Conservation (phyloP, 2,329 filamentous ascomycete genomes). For the Phoma herbarum region DNA sequence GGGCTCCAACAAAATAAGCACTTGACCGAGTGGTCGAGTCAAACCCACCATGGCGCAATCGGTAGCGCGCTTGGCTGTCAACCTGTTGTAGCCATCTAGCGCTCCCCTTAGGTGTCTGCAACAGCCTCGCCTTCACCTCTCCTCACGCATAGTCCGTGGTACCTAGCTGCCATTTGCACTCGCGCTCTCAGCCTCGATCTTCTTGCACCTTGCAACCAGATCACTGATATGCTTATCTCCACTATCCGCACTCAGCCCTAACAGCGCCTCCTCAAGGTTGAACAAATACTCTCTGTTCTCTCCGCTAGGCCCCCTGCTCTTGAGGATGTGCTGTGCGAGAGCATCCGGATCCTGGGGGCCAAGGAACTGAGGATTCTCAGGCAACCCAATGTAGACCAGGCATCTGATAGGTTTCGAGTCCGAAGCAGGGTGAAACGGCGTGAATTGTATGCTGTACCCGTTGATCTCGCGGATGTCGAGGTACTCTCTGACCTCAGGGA, state of each 20-base stretch:
- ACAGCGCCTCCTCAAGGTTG: slow-evolving; percentile 77
- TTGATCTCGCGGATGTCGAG: slow-evolving; percentile 98
- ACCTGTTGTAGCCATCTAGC: neutral
- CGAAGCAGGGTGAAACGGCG: slow-evolving; percentile 75
- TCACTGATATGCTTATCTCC: slow-evolving; percentile 86
- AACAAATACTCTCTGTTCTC: slow-evolving; percentile 90
- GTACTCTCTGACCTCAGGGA: slow-evolving; percentile 84
- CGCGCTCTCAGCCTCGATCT: slow-evolving; percentile 61
- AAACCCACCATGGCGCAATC: neutral
- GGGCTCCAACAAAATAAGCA: too few species aligned
- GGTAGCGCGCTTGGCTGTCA: slow-evolving; percentile 1
- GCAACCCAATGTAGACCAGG: slow-evolving; percentile 93
- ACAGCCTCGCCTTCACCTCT: neutral
- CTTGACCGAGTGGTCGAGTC: neutral
- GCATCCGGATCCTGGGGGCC: slow-evolving; percentile 80
- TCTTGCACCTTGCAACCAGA: slow-evolving; percentile 75
- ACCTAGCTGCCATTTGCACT: slow-evolving; percentile 4
- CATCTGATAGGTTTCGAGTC: slow-evolving; percentile 53
- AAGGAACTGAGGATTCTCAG: slow-evolving; percentile 90
- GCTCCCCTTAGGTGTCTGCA: too few species aligned
- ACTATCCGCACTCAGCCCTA: slow-evolving; percentile 76
- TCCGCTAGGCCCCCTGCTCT: slow-evolving; percentile 82
- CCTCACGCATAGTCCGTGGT: neutral
- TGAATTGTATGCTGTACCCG: slow-evolving; percentile 93
- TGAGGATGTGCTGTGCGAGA: slow-evolving; percentile 82